These are phyloP conservation scores for Pseudomonodictys pantanalensis DNA, from an alignment of 495 filamentous ascomycete species.

Conservation along the genomic window DNA sequence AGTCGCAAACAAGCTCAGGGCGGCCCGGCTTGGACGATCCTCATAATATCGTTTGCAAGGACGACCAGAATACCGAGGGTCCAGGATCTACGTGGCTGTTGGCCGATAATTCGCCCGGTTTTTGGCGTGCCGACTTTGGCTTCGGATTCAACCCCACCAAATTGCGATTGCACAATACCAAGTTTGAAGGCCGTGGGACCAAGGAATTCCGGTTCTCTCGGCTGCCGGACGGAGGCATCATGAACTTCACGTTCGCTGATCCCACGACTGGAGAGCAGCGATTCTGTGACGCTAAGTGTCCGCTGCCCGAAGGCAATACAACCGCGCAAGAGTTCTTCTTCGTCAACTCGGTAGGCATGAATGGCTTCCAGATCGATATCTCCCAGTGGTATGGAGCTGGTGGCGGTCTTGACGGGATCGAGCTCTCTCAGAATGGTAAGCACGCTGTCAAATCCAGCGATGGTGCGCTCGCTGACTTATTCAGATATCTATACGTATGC, in stretches of 20 bases:
- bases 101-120: slow-evolving; percentile 73
- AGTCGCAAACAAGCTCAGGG: slow-evolving; percentile 58
- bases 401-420: slow-evolving; percentile 81
- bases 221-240: slow-evolving; percentile 81
- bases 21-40: slow-evolving; percentile 71
- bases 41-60: slow-evolving; percentile 80
- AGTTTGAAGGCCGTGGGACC: slow-evolving; percentile 80
- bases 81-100: slow-evolving; percentile 79
- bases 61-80: slow-evolving; percentile 56
- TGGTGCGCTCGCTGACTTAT: slow-evolving; percentile 28
- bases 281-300: slow-evolving; percentile 74
- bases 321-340: slow-evolving; percentile 86
- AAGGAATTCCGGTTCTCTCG: slow-evolving; percentile 79
- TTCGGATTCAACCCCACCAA: slow-evolving; percentile 84
- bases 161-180: slow-evolving; percentile 85
- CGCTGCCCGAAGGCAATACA: slow-evolving; percentile 63
- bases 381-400: slow-evolving; percentile 81
- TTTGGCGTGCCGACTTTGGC: slow-evolving; percentile 77
- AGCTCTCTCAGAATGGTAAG: slow-evolving; percentile 77
- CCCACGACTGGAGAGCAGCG: slow-evolving; percentile 60
- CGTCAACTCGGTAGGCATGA: slow-evolving; percentile 85
- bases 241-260: slow-evolving; percentile 92
- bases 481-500: slow-evolving; percentile 81
- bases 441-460: slow-evolving; percentile 6
- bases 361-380: slow-evolving; percentile 80